Percentiles rank a stretch among this genome's conserved stretches.
phyloP scores from a whole-genome alignment of 1,284 basidiomycete species.

The Sporisorium iseilematis-ciliati region DNA sequence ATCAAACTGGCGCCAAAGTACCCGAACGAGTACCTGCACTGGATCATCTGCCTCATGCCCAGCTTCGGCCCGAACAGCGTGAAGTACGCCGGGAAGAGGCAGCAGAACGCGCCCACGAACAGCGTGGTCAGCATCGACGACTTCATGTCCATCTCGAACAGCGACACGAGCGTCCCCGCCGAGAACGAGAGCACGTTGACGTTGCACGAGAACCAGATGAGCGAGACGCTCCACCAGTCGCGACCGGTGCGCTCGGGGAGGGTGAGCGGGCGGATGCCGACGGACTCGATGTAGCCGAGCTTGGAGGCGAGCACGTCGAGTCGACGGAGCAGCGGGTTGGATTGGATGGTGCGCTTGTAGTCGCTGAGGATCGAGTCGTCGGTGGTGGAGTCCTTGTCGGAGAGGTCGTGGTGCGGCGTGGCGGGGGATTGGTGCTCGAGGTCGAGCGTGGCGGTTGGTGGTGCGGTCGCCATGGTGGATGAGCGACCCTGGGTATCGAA shows the following conservation, averaged over 20 bases:
- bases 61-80: conserved; percentile 74
- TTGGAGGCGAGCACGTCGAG: conserved; percentile 29
- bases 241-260: conserved; percentile 34
- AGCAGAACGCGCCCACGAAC: conserved; percentile 70
- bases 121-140: conserved; percentile 70
- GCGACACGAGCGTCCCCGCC: conserved; percentile 75
- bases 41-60: conserved; percentile 76
- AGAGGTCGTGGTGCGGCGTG: neutral
- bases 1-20: conserved; percentile 75
- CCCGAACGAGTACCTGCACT: conserved; percentile 74
- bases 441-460: conserved; percentile 24
- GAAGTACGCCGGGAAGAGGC: conserved; percentile 59
- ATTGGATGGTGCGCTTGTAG: conserved; percentile 34
- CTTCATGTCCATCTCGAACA: conserved; percentile 74
- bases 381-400: conserved; percentile 19
- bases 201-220: conserved; percentile 66
- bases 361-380: conserved; percentile 34
- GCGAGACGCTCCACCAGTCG: conserved; percentile 72
- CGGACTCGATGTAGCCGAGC: conserved; percentile 49
- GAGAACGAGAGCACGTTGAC: conserved; percentile 73
- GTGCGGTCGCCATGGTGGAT: conserved; percentile 11
- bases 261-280: conserved; percentile 54
- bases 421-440: conserved; percentile 27
- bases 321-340: conserved; percentile 14
- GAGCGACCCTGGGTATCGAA: no score